Base-by-base conservation (phyloP, 192 early-diverging fungal species). In the Coemansia sp. region DNA sequence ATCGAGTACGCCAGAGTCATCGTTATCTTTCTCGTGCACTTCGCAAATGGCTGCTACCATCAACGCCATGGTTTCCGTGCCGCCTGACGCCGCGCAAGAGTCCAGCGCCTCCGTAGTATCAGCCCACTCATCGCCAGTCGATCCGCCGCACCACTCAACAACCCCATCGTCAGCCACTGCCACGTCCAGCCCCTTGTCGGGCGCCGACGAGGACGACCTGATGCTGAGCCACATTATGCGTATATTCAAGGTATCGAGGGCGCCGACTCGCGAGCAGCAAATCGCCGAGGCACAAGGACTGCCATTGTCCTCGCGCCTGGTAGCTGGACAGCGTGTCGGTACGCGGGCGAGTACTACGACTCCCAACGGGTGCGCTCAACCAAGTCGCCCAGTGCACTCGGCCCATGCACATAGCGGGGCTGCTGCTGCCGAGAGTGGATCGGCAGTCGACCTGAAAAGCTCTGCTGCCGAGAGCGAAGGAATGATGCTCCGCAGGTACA, bases 271-370 rank as follows among this genome's bases (percentile, higher is more conserved):
- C 1, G 53, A 65, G 42, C 80, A 77, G 69, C 74, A 76, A 62
- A 37, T 82, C 66, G 80, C 80, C 27, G 80, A 82, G 62, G 59
- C 72, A 15, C 80, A 82, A 61, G 80, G 80, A 4, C 63, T 82
- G 48, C 80, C 80, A 27, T 62, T 82, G 14, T 74, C 80, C 2
- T 82, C 80, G 41, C 71, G 68, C 5, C 57, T 82, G 11, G 29
- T 58, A 32, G 29, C 27, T 17, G 29, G 55, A 10, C 51, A 55
- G 0, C 29, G 55, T 42, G 51, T 11, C 4, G 51, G 51, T 17
- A 34, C 14, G 55, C 55, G 55, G 7, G 55, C 55, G 29, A 62
- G 29, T 59, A 50, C 67, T 4, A 50, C 67, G 3, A 44, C 41
- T 11, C 67, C 67, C 27, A 29, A 32, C 31, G 55, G 32, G 55